Evolutionary conservation across 1,284 basidiomycete species (phyloP).

Genomic region (Ganoderma leucocontextum): DNA sequence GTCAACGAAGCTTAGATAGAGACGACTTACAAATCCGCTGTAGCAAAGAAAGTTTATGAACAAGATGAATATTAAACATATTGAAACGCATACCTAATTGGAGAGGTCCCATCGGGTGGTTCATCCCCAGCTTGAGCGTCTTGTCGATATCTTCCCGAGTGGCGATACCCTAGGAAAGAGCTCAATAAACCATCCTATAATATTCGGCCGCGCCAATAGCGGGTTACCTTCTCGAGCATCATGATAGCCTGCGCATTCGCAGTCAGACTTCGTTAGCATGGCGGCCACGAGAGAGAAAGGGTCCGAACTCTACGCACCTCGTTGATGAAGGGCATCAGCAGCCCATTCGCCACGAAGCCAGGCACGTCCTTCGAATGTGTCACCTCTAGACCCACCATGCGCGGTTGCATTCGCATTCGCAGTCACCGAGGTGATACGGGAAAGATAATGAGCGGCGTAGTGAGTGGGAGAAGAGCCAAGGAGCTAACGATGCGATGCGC

Average conservation of each 20-base stretch:
- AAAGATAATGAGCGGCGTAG: not conserved
- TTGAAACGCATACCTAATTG: constrained; percentile 67
- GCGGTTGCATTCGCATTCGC: not conserved
- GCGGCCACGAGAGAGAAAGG: constrained; percentile 64
- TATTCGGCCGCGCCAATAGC: not conserved
- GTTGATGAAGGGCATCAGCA: constrained; percentile 93
- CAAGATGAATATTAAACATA: not conserved
- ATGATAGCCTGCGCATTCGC: constrained; percentile 59
- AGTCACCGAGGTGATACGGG: not conserved
- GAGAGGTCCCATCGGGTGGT: constrained; percentile 94
- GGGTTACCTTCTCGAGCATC: constrained; percentile 82
- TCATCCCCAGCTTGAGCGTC: constrained; percentile 93
- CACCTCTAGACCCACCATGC: constrained; percentile 64
- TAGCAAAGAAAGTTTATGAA: not conserved
- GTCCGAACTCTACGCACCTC: constrained; percentile 58
- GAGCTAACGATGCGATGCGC: not conserved
- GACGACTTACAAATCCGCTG: constrained; percentile 80
- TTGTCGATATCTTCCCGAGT: constrained; percentile 96
- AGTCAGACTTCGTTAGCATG: constrained; percentile 10
- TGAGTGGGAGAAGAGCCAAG: not conserved
- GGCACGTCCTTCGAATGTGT: constrained; percentile 90
- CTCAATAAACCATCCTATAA: constrained; percentile 5
- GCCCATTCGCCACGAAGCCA: constrained; percentile 88
- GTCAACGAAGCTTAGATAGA: constrained; percentile 21
- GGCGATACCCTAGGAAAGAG: constrained; percentile 72